Evolutionary conservation across 139 green algal genomes (phyloP), one percentile per base, ranked within the genome.

Genomic region (Volvox reticuliferus): DNA sequence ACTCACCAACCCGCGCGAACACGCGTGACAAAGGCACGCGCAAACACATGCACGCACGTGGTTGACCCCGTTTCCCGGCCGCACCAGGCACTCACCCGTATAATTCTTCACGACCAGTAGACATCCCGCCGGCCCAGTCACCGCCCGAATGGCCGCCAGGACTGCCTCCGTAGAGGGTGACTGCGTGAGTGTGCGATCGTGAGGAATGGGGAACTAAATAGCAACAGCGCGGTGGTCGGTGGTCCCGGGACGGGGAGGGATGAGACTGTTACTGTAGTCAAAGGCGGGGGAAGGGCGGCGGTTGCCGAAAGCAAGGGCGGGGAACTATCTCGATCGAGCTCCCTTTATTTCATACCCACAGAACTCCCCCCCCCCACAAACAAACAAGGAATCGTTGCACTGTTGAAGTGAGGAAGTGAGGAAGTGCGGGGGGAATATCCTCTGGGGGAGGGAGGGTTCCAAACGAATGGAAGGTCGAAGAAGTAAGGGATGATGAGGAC

Each of bases 41-140:
- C 9, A 55, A 14, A 55, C 44, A 55, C 44, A 55, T 55, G 9
- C 44, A 55, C 44, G 9, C 9, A 55, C 44, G 44, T 55, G 9
- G 9, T 55, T n/a, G n/a, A n/a, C n/a, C n/a, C n/a, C 44, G 26
- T 30, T 50, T 12, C 30, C 2, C 30, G 19, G 12, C 30, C 32
- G 61, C 75, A 6, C 76, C 76, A 14, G 44, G 44, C 71, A 3
- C 78, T 2, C 81, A 91, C 95, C 96, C 32, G 97, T 99, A 95
- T 99, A 99, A 92, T 99, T 99, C 88, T 96, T 96, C 55, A 98
- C 93, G 36, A 99, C 92, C 12, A 99, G 89, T 50, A 98, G 94
- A 89, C 94, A 97, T 91, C 97, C 97, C 36, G 93, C 84, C 6
- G 94, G 86, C 0, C 94, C 94, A 1, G 92, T 95, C 9, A 98